Percentiles rank a stretch among this genome's conserved stretches.
These are phyloP conservation scores for Salinomyces thailandicus DNA, from an alignment of 2,329 filamentous ascomycete genomes.

Conservation along the genomic window DNA sequence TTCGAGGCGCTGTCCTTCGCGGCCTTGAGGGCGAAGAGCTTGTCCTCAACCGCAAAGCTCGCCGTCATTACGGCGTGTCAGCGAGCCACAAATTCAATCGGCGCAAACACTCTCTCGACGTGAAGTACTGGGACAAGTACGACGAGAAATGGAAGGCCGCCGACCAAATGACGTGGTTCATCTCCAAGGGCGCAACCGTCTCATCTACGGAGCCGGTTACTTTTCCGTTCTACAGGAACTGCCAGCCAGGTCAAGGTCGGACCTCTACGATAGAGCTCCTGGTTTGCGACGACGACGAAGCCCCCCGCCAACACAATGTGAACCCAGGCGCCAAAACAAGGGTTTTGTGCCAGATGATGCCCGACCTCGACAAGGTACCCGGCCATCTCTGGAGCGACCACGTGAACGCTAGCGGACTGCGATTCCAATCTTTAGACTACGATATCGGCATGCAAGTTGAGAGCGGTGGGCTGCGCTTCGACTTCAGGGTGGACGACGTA, in stretches of 20 bases:
- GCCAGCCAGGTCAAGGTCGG: conserved; percentile 60
- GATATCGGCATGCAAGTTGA: conserved; percentile 71
- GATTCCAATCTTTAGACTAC: conserved; percentile 69
- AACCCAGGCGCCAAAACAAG: not conserved
- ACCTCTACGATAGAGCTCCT: conserved; percentile 68
- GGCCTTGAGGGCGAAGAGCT: conserved; percentile 63
- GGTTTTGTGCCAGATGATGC: conserved; percentile 33
- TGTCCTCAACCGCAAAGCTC: conserved; percentile 60
- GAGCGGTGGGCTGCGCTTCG: conserved; percentile 62
- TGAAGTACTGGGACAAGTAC: conserved; percentile 64
- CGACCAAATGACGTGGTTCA: conserved; percentile 74
- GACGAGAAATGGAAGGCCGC: conserved; percentile 73
- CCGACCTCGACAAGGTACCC: conserved; percentile 65
- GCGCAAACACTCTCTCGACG: conserved; percentile 56
- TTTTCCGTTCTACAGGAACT: conserved; percentile 74
- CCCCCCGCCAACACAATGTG: conserved; percentile 37
- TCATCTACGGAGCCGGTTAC: conserved; percentile 60
- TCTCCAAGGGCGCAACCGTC: conserved; percentile 63
- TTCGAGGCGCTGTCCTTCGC: conserved; percentile 61
- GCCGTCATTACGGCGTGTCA: conserved; percentile 66
- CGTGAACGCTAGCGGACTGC: conserved; percentile 65
- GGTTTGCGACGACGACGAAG: conserved; percentile 58
- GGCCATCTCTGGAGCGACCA: conserved; percentile 60
- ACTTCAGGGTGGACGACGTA: conserved; percentile 65
- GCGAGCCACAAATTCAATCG: conserved; percentile 64